Conservation (phyloP, 768 basidiomycete genomes). For the Mycena vitilis region DNA sequence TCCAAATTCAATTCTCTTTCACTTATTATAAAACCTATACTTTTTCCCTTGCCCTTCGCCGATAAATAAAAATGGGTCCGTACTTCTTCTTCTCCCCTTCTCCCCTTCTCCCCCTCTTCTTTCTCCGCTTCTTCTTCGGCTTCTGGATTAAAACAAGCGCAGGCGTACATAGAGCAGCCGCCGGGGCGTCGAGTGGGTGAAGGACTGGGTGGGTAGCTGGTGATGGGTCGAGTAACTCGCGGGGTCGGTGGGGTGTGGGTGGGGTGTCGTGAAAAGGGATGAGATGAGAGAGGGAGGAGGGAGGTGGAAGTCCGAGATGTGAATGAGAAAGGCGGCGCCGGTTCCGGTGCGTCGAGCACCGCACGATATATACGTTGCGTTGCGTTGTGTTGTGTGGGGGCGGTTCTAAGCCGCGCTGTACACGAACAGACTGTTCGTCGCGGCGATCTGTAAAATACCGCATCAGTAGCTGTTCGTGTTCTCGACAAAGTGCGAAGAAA, state of each 20-base stretch:
- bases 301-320: too few relatives aligned
- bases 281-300: too few relatives aligned
- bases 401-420: constrained; percentile 70
- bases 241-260: too few relatives aligned
- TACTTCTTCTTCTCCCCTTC: background rate
- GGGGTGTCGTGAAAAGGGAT: background rate
- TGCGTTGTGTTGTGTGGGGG: background rate
- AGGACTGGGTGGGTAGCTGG: too few relatives aligned
- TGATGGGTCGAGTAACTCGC: too few relatives aligned
- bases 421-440: constrained; percentile 95
- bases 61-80: background rate
- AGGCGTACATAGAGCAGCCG: too few relatives aligned
- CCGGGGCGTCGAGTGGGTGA: too few relatives aligned
- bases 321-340: too few relatives aligned
- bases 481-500: too few relatives aligned
- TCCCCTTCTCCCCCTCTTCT: background rate
- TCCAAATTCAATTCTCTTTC: too few relatives aligned
- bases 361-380: background rate
- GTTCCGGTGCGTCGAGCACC: background rate
- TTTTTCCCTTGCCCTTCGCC: background rate
- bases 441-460: constrained; percentile 76
- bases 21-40: background rate
- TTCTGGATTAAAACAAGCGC: too few relatives aligned
- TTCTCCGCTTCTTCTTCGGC: background rate
- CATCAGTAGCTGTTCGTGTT: too few relatives aligned